Conservation (phyloP, 164 flowering plant genomes). For the Magnolia officinalis region DNA sequence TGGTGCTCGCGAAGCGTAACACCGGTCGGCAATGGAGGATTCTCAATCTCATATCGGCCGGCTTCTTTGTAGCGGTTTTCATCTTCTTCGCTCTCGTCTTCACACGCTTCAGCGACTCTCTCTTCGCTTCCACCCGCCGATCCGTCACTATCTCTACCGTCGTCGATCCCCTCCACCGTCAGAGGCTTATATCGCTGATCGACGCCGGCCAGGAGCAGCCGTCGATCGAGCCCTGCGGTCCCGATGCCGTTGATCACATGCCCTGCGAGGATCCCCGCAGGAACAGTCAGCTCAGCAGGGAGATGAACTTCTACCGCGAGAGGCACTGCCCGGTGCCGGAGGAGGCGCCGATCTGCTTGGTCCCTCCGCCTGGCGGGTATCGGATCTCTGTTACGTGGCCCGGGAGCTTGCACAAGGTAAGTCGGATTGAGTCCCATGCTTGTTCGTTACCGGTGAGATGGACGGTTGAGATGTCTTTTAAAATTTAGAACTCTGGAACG, state of each 20-base stretch:
- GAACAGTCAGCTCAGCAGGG: conserved; percentile 83
- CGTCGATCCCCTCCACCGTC: conserved; percentile 62
- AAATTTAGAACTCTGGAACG: neutral
- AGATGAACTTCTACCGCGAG: conserved; percentile 90
- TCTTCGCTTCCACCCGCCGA: conserved; percentile 80
- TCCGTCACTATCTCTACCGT: conserved; percentile 44
- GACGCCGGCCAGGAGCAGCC: conserved; percentile 40
- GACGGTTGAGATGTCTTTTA: neutral
- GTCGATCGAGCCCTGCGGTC: conserved; percentile 59
- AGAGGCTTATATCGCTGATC: conserved; percentile 35
- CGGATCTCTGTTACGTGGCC: conserved; percentile 81
- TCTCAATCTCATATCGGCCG: conserved; percentile 61
- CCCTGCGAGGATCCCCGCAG: conserved; percentile 94
- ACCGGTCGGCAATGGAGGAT: conserved; percentile 56
- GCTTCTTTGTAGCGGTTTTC: conserved; percentile 60
- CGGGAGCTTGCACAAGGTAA: conserved; percentile 85
- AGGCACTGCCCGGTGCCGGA: conserved; percentile 80
- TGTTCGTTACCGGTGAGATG: neutral
- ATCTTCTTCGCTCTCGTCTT: conserved; percentile 68
- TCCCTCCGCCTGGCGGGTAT: conserved; percentile 79
- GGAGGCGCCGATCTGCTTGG: conserved; percentile 74
- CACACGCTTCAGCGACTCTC: conserved; percentile 81
- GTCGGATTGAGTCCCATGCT: neutral
- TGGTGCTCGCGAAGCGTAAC: conserved; percentile 80
- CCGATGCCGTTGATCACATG: conserved; percentile 79